Evolutionary conservation across 2,329 filamentous ascomycete genomes (phyloP), one percentile per base, ranked within the genome.

Genomic region (Fusarium abutilonis): DNA sequence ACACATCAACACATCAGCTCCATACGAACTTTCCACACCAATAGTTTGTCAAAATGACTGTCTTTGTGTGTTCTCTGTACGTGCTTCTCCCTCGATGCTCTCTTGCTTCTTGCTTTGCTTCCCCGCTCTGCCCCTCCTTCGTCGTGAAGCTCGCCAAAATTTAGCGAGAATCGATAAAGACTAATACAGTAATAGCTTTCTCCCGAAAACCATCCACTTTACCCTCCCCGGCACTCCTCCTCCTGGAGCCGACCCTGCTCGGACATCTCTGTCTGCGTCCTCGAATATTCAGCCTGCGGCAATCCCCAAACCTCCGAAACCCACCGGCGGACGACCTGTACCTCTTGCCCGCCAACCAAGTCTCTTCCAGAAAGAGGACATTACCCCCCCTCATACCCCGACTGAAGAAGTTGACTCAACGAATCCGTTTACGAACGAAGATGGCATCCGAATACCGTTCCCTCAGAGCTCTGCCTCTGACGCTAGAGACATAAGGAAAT

Each of bases 141-240:
- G 38, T 36, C 29, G 15, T 51, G 19, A 17, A 53, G 42, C 56
- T 49, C 56, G 54, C 55, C 42, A 58, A 44, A 13, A 15, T 17
- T 43, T 41, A 39, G 47, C 52, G 50, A 59, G 46, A 29, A 42
- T 40, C 52, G 50, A 43, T 43, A 46, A 55, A 28, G 11, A 46
- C 60, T 65, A 55, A 70, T 45, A 40, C 48, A 34, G 60, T 38
- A 41, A 65, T 73, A 97, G 93, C 54, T 97, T 97, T 74, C 85
- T 97, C 32, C 94, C 94, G 31, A 93, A 96, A 75, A 98, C 94
- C 36, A 83, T 97, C 71, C 89, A 96, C 76, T 98, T 98, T 76
- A 88, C 89, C 68, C 82, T 91, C 53, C 85, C 86, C 10, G 82
- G 82, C 35, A 82, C 81, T 29, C 79, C 80, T 47, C 77, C 76